Evolutionary conservation across 768 basidiomycete genomes (phyloP).

Genomic region (Hygrocybe coccinea): DNA sequence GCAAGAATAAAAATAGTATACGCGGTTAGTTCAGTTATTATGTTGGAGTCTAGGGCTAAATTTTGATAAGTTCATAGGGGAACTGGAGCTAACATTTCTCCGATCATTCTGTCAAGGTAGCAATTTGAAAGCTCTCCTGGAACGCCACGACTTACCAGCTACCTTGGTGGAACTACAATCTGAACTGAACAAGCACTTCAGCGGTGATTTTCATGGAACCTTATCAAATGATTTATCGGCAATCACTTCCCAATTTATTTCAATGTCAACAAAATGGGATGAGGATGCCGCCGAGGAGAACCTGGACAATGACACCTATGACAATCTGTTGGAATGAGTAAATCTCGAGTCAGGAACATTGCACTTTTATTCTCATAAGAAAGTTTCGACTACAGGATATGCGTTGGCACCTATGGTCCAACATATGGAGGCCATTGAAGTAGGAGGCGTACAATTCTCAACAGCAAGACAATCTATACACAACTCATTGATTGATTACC

Average conservation of each 20-base stretch:
- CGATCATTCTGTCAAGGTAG: not conserved
- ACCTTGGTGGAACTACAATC: not conserved
- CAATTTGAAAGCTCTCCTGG: not conserved
- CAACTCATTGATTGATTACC: too few species aligned
- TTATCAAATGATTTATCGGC: not conserved
- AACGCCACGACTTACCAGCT: not conserved
- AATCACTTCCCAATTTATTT: not conserved
- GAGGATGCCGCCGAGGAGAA: not conserved
- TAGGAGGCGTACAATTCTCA: too few species aligned
- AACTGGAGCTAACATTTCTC: not conserved
- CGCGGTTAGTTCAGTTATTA: constrained; percentile 12
- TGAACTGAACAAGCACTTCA: not conserved
- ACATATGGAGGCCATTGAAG: too few species aligned
- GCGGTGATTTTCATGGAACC: not conserved
- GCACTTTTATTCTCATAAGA: too few species aligned
- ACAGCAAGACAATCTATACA: too few species aligned
- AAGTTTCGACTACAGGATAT: too few species aligned
- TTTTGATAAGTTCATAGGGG: not conserved
- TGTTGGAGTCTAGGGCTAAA: too few species aligned
- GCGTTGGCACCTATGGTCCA: too few species aligned
- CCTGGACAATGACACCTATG: not conserved
- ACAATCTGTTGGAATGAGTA: not conserved
- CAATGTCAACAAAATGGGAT: not conserved
- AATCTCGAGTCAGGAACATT: too few species aligned
- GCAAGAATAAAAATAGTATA: constrained; percentile 20